Evolutionary conservation across 441 rosid genomes (phyloP), one percentile per base, ranked within the genome.

Genomic region (Iberis amara): DNA sequence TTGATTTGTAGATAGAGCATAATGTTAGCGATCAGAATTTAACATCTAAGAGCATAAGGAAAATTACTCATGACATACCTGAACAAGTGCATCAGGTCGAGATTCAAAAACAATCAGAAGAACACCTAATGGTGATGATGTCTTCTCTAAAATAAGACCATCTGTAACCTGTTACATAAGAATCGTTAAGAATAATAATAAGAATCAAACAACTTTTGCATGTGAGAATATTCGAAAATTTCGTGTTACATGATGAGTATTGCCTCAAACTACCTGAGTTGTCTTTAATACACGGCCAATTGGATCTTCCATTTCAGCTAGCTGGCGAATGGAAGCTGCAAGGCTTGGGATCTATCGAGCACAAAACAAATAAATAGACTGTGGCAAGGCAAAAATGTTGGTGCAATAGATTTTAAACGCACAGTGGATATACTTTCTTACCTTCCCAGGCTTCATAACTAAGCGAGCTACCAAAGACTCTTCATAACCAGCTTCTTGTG

Each of bases 301-400:
- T 44, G 97, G 95, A 67, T 94, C 97, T 68, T 87, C 89, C 99
- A 94, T 86, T 62, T 85, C 78, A 2, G 97, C 97, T 68, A 94
- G 91, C 66, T 73, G 61, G 30, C 96, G 95, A 57, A 94, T 73
- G 13, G 94, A 79, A 59, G 72, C 64, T 36, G 92, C 80, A 71
- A 94, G 99, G 70, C 80, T 80, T 8, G 66, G 74, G 56, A 94
- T 85, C 99, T 94, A 82, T 43, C 57, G 59, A 64, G 47, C 33
- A 59, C 58, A 60, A 54, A 8, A 18, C 2, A 33, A n/a, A n/a
- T n/a, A n/a, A n/a, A n/a, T n/a, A n/a, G n/a, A n/a, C n/a, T n/a
- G n/a, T n/a, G n/a, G n/a, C n/a, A n/a, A n/a, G n/a, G n/a, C n/a
- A n/a, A n/a, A n/a, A n/a, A n/a, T n/a, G n/a, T n/a, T n/a, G n/a